Evolutionary conservation across 331 rosid genomes (phyloP), one percentile per base, ranked within the genome.

Genomic region (Saraca asoca): DNA sequence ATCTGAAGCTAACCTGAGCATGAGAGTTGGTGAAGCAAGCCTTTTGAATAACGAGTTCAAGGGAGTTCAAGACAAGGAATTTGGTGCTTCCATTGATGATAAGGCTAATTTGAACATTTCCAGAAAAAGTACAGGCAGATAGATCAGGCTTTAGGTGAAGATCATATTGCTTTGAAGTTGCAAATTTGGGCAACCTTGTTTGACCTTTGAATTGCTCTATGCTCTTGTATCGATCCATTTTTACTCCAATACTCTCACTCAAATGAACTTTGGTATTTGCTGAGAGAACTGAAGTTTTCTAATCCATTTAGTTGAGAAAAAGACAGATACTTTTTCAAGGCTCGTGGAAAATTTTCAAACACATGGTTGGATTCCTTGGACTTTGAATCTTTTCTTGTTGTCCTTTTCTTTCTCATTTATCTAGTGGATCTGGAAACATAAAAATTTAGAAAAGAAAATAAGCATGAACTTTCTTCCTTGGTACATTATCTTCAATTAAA

Each of bases 61-160:
- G 80, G 19, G 92, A 69, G 58, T 88, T 85, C 52, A 80, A 77
- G 73, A 83, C 81, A 52, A 88, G 63, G 65, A 70, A 48, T 29
- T 76, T 81, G 41, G 95, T 83, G 52, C 35, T 57, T 10, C 68
- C 70, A 2, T 71, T 35, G 57, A 83, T 71, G 49, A 24, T 12
- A n/a, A 88, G 80, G 13, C 59, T 9, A 29, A 79, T 59, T 57
- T 53, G 66, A 8, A 79, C 82, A 5, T 70, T 73, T 37, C 89
- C 89, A 11, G 81, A 79, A 69, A 79, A 88, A 18, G 82, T 59
- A 42, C 82, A 81, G 1, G 78, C 74, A 43, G 82, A 60, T 62
- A 85, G 87, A 65, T 88, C 74, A 56, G 79, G 81, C 51, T 65
- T 81, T 63, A 85, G 80, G 72, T 79, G 80, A 61, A 88, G 86